These are phyloP conservation scores for Agaricus blazei DNA, from an alignment of 768 basidiomycete species.

Conservation along the genomic window DNA sequence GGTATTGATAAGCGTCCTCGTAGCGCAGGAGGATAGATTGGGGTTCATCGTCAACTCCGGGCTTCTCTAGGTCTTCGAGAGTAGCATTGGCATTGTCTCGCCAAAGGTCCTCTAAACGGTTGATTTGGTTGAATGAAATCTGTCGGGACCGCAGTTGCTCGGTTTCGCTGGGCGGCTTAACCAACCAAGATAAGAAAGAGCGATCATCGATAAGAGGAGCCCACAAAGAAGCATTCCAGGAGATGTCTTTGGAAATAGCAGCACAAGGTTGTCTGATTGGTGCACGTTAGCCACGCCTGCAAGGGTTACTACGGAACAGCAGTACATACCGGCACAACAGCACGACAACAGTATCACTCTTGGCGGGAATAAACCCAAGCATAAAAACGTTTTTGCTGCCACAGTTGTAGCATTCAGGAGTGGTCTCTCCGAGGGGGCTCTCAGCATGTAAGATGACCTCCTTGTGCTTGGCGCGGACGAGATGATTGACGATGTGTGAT, in stretches of 20 bases:
- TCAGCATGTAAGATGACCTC: slow-evolving; percentile 97
- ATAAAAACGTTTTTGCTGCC: slow-evolving; percentile 99
- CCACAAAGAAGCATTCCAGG: slow-evolving; percentile 98
- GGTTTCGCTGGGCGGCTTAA: slow-evolving; percentile 93
- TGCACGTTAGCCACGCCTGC: slow-evolving; percentile 1
- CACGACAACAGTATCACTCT: slow-evolving; percentile 98
- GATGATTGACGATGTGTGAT: slow-evolving; percentile 98
- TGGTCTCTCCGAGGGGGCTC: slow-evolving; percentile 92
- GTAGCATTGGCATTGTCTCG: slow-evolving; percentile 93
- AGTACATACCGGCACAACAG: slow-evolving; percentile 83
- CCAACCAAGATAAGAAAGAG: slow-evolving; percentile 98
- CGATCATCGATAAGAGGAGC: slow-evolving; percentile 98
- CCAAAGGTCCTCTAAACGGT: slow-evolving; percentile 96
- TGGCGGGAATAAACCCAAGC: slow-evolving; percentile 98
- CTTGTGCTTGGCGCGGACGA: slow-evolving; percentile 98
- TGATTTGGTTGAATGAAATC: slow-evolving; percentile 96
- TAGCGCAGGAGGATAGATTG: slow-evolving; percentile 87
- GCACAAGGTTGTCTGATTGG: slow-evolving; percentile 88
- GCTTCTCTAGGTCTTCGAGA: slow-evolving; percentile 94
- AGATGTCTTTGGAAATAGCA: slow-evolving; percentile 94
- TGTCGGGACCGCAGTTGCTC: slow-evolving; percentile 96
- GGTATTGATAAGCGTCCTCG: slow-evolving; percentile 99
- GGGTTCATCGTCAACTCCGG: slow-evolving; percentile 96
- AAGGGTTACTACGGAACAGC: not conserved
- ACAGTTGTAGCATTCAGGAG: slow-evolving; percentile 98